Conservation (phyloP, 192 early-diverging fungal species). For the Backusella sp. region DNA sequence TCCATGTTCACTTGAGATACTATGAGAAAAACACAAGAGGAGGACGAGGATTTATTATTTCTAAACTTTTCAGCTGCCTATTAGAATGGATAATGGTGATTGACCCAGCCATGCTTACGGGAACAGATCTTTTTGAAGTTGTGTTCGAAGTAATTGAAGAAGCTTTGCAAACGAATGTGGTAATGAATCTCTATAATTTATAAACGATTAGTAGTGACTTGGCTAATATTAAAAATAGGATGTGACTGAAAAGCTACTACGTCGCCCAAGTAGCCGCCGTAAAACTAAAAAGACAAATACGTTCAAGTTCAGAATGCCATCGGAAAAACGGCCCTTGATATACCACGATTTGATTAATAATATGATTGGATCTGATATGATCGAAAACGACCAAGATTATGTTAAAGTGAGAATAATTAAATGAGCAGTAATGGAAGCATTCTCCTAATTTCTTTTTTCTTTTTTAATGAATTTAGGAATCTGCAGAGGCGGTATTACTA, state of each 20-base stretch:
- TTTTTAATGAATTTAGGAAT: slow-evolving; percentile 43
- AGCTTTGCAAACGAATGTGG: slow-evolving; percentile 27
- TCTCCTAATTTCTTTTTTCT: neutral
- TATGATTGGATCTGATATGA: slow-evolving; percentile 9
- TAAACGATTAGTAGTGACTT: neutral
- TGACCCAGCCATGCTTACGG: slow-evolving; percentile 56
- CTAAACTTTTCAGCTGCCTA: slow-evolving; percentile 67
- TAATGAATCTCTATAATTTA: slow-evolving; percentile 1
- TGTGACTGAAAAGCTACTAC: slow-evolving; percentile 34
- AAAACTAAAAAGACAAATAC: slow-evolving; percentile 17
- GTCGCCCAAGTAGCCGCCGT: slow-evolving; percentile 4
- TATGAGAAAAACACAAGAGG: slow-evolving; percentile 40
- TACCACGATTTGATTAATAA: slow-evolving; percentile 13
- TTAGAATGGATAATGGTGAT: slow-evolving; percentile 74
- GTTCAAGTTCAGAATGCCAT: slow-evolving; percentile 32
- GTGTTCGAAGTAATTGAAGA: slow-evolving; percentile 73
- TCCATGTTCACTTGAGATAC: slow-evolving; percentile 64
- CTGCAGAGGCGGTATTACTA: slow-evolving; percentile 66
- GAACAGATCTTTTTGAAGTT: slow-evolving; percentile 60
- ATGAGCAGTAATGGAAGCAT: neutral
- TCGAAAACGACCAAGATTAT: slow-evolving; percentile 27
- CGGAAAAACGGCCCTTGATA: slow-evolving; percentile 26
- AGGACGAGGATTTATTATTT: slow-evolving; percentile 53
- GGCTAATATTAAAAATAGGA: slow-evolving; percentile 8
- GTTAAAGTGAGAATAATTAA: slow-evolving; percentile 25